Evolutionary conservation across 2,329 filamentous ascomycete species (phyloP).

Genomic region (Scleromitrula shiraiana): DNA sequence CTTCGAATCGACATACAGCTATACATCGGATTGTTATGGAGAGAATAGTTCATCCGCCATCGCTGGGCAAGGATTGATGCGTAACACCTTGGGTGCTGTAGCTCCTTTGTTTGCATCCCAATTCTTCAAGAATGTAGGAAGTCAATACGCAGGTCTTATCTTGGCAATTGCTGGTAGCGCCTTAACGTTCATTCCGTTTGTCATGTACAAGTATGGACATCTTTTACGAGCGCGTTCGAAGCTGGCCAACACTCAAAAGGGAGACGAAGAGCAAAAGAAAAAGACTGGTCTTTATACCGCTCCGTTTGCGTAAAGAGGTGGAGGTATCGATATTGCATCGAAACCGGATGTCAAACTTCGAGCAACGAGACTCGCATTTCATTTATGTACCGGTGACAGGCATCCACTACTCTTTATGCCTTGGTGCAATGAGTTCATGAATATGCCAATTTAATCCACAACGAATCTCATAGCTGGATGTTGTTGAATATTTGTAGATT

Average conservation of each 20-base stretch:
- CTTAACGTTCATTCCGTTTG: slow-evolving; percentile 4
- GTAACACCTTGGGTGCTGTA: slow-evolving; percentile 8
- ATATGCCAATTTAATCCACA: too few relatives aligned
- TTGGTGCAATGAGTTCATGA: too few relatives aligned
- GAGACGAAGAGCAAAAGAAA: neutral
- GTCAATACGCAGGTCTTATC: slow-evolving; percentile 7
- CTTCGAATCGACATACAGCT: slow-evolving; percentile 8
- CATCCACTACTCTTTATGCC: too few relatives aligned
- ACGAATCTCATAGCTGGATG: too few relatives aligned
- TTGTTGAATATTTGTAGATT: too few relatives aligned
- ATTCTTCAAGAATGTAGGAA: slow-evolving; percentile 9
- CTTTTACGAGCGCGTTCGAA: slow-evolving; percentile 35
- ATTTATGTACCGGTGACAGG: too few relatives aligned
- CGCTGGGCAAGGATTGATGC: slow-evolving; percentile 8
- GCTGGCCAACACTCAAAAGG: slow-evolving; percentile 34
- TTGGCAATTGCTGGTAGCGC: slow-evolving; percentile 2
- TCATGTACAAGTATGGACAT: slow-evolving; percentile 9
- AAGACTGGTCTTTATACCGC: neutral
- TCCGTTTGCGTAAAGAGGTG: neutral
- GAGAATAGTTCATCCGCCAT: slow-evolving; percentile 7
- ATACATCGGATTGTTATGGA: slow-evolving; percentile 9
- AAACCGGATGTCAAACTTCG: too few relatives aligned
- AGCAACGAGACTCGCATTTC: too few relatives aligned
- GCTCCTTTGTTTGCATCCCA: slow-evolving; percentile 9
- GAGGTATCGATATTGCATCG: neutral